Conservation (phyloP, 805 yeast genomes). For the Barnettozyma pratensis region DNA sequence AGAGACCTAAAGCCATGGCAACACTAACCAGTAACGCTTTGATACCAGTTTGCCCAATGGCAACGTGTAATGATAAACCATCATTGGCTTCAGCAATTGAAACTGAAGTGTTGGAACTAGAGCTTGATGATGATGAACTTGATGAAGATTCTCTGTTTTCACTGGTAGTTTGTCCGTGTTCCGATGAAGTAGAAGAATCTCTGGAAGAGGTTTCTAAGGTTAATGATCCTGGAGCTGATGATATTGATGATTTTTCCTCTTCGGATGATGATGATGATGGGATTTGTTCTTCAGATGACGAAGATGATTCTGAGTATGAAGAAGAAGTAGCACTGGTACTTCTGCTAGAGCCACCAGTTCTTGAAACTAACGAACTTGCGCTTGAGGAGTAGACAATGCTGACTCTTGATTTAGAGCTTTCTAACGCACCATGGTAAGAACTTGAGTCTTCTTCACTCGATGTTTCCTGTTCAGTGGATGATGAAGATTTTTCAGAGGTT, state of each 20-base stretch:
- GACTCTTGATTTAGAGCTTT: slow-evolving; percentile 5
- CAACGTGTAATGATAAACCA: slow-evolving; percentile 1
- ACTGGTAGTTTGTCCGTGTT: slow-evolving; percentile 9
- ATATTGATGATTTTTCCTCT: neutral
- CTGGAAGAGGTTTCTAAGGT: neutral
- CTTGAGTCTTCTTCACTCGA: neutral
- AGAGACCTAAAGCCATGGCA: slow-evolving; percentile 4
- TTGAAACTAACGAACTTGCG: slow-evolving; percentile 3
- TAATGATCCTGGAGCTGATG: neutral
- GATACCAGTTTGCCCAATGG: slow-evolving; percentile 8
- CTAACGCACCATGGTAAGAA: neutral
- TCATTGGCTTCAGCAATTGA: slow-evolving; percentile 7
- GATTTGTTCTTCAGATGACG: neutral
- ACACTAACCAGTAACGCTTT: slow-evolving; percentile 8
- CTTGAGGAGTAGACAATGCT: slow-evolving; percentile 9
- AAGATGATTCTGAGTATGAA: neutral
- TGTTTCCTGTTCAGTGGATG: neutral
- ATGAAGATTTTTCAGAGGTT: neutral
- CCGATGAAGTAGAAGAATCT: neutral
- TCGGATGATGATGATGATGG: neutral
- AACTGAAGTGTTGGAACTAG: slow-evolving; percentile 17
- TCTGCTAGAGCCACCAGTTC: slow-evolving; percentile 10
- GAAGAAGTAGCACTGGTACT: neutral
- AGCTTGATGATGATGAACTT: slow-evolving; percentile 10
- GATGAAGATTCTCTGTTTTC: slow-evolving; percentile 3